These are phyloP conservation scores for Chimonanthus praecox DNA, from an alignment of 164 flowering plant genomes.

Conservation along the genomic window DNA sequence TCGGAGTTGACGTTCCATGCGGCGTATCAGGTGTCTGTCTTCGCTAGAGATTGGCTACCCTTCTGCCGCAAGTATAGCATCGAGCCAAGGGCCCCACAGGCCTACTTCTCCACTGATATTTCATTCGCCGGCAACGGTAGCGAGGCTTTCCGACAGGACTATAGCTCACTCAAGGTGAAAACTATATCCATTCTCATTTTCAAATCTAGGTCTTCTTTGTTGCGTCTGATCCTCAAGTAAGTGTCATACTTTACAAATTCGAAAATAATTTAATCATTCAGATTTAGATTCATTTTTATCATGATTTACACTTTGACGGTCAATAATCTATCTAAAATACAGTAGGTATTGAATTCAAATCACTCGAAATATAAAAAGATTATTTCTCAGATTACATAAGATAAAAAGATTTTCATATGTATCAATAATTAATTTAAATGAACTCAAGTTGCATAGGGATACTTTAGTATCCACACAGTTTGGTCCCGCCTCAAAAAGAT, in stretches of 20 bases:
- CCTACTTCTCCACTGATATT: conserved; percentile 1
- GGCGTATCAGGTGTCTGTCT: conserved; percentile 15
- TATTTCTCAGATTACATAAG: no score
- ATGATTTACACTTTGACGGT: not conserved
- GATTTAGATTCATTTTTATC: no score
- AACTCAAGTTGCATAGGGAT: no score
- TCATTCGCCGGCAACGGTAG: not conserved
- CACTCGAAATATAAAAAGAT: no score
- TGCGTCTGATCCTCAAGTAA: not conserved
- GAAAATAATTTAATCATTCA: no score
- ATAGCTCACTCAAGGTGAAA: conserved; percentile 12
- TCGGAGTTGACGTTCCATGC: conserved; percentile 19
- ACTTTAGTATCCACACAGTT: no score
- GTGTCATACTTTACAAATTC: not conserved
- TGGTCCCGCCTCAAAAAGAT: no score
- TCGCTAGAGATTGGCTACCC: conserved; percentile 23
- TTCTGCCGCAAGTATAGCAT: conserved; percentile 25
- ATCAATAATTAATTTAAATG: no score
- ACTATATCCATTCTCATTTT: not conserved
- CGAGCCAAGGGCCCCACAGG: conserved; percentile 18
- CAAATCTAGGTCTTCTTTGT: no score
- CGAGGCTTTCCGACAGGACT: conserved; percentile 16
- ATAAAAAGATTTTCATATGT: no score
- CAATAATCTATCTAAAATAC: no score
- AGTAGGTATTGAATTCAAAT: no score